Conservation (phyloP, 768 basidiomycete species). For the Suillus plorans region DNA sequence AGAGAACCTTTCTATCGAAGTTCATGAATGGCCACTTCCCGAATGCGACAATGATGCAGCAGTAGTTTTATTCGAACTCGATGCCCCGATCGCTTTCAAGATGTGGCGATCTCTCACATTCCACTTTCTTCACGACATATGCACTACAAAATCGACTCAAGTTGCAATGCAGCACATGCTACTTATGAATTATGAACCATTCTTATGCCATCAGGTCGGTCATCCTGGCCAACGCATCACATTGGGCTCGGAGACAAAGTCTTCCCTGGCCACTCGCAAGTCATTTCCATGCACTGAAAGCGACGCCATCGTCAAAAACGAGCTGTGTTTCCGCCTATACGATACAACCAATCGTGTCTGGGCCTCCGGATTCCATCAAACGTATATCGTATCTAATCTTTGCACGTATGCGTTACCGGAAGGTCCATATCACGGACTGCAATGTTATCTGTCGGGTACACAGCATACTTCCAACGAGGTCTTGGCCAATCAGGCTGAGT, state of each 20-base stretch:
- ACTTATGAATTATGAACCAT: constrained; percentile 4
- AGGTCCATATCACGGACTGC: constrained; percentile 35
- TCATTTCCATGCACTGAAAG: constrained; percentile 17
- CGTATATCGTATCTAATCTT: constrained; percentile 10
- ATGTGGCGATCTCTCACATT: constrained; percentile 43
- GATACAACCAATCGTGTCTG: constrained; percentile 20
- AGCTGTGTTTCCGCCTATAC: constrained; percentile 28
- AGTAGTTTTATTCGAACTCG: constrained; percentile 41
- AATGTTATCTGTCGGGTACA: constrained; percentile 35
- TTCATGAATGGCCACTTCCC: constrained; percentile 50
- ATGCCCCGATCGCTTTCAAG: constrained; percentile 34
- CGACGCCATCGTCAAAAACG: constrained; percentile 27
- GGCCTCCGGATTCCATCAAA: constrained; percentile 13
- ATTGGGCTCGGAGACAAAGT: constrained; percentile 36
- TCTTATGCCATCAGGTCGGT: not conserved
- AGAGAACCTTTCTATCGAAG: constrained; percentile 21
- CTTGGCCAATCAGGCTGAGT: constrained; percentile 40
- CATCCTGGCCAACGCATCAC: constrained; percentile 29
- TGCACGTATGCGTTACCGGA: constrained; percentile 33
- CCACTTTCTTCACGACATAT: constrained; percentile 35
- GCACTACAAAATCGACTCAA: constrained; percentile 7
- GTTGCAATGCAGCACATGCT: not conserved
- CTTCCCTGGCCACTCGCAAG: constrained; percentile 25
- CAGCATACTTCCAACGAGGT: constrained; percentile 40
- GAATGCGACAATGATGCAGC: constrained; percentile 16